These are phyloP conservation scores for Wickerhamomyces bovis DNA, from an alignment of 805 yeast species.

Conservation along the genomic window DNA sequence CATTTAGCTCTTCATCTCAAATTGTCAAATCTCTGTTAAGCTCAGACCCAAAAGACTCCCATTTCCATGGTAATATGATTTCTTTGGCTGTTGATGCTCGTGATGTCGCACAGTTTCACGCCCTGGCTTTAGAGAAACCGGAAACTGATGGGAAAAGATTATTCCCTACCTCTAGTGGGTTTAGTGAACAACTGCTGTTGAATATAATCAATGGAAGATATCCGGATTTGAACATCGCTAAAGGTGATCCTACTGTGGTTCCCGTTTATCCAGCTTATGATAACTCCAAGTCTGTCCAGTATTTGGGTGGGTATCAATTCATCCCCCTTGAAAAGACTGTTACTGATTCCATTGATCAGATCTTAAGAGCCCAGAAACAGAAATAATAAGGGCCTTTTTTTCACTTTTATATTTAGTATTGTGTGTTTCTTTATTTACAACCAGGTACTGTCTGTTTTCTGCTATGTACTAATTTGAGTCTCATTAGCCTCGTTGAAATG, in stretches of 20 bases:
- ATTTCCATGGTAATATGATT: background rate
- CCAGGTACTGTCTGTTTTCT: no score
- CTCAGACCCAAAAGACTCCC: slow-evolving; percentile 19
- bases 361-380: no score
- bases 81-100: slow-evolving; percentile 1
- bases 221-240: slow-evolving; percentile 2
- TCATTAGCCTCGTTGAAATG: no score
- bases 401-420: no score
- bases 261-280: no score
- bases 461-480: no score
- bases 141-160: background rate
- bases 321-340: slow-evolving; percentile 4
- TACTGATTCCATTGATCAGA: background rate
- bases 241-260: slow-evolving; percentile 3
- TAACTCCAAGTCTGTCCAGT: no score
- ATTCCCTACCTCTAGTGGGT: background rate
- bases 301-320: no score
- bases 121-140: slow-evolving; percentile 2
- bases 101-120: slow-evolving; percentile 4
- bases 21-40: slow-evolving; percentile 25
- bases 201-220: slow-evolving; percentile 1
- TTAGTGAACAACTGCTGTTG: background rate
- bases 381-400: no score
- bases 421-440: no score
- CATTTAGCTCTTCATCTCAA: slow-evolving; percentile 34